phyloP scores from a whole-genome alignment of 352 stramenopile genomes.

The Plasmopara halstedii region DNA sequence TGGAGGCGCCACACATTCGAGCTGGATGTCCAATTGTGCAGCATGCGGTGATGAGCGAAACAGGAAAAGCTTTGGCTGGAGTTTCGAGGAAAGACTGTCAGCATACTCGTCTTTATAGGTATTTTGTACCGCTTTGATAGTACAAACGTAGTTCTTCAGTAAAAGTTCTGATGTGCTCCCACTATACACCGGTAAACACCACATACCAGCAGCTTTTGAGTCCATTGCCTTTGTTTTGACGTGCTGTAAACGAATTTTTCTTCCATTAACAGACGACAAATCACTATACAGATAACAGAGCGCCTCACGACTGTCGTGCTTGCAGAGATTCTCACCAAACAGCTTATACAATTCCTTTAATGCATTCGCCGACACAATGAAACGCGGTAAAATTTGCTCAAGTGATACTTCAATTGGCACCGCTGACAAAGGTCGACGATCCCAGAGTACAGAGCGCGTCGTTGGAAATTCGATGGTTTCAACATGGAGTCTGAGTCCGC shows the following conservation, averaged over 20 bases:
- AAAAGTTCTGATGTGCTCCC: constrained; percentile 4
- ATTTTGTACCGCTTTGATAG: constrained; percentile 23
- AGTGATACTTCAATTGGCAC: constrained; percentile 30
- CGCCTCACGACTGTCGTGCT: constrained; percentile 5
- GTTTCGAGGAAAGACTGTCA: constrained; percentile 24
- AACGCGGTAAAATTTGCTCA: constrained; percentile 38
- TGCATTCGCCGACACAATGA: constrained; percentile 30
- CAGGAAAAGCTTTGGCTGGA: constrained; percentile 34
- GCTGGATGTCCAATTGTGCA: constrained; percentile 37
- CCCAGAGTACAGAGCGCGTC: constrained; percentile 63
- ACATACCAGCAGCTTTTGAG: constrained; percentile 12
- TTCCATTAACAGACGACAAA: constrained; percentile 6
- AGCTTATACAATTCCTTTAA: constrained; percentile 46
- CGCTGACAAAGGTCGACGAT: constrained; percentile 45
- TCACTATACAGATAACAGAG: constrained; percentile 41
- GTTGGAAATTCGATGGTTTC: constrained; percentile 58
- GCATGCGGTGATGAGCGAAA: constrained; percentile 25
- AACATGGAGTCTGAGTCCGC: constrained; percentile 32
- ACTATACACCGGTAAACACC: constrained; percentile 32
- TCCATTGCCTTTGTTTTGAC: constrained; percentile 24
- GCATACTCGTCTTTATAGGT: constrained; percentile 30
- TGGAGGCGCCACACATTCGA: constrained; percentile 29
- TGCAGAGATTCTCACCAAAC: constrained; percentile 8
- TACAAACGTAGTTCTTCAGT: constrained; percentile 24
- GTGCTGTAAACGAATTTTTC: constrained; percentile 18